A percentile compares a stretch with the other conserved stretches of the same genome.
These are phyloP conservation scores for Gamsiella multidivaricata DNA, from an alignment of 192 early-diverging fungal species.

Conservation along the genomic window DNA sequence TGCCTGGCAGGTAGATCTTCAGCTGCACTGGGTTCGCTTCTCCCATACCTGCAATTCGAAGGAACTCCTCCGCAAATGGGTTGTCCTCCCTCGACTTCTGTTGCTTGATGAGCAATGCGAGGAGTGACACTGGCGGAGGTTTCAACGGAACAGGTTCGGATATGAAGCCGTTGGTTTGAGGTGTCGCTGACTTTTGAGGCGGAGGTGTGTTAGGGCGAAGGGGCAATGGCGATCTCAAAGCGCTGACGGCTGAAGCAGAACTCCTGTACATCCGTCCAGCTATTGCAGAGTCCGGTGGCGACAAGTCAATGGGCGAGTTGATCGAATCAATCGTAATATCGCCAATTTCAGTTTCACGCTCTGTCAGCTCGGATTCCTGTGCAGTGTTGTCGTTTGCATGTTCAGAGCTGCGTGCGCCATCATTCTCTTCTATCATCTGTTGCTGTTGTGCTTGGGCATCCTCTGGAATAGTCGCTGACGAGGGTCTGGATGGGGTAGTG, in stretches of 20 bases:
- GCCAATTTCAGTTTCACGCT: conserved; percentile 24
- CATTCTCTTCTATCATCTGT: background rate
- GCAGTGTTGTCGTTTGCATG: background rate
- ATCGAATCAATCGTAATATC: conserved; percentile 55
- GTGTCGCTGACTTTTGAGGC: conserved; percentile 11
- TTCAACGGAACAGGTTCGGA: conserved; percentile 25
- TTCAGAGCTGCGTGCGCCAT: background rate
- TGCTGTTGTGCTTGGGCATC: conserved; percentile 34
- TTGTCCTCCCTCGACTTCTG: conserved; percentile 70
- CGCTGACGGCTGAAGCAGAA: background rate
- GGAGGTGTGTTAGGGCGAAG: conserved; percentile 37
- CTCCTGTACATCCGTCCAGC: conserved; percentile 4
- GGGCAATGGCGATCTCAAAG: conserved; percentile 37
- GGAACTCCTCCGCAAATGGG: conserved; percentile 76
- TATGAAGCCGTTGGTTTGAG: conserved; percentile 6
- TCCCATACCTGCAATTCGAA: conserved; percentile 70
- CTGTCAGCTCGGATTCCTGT: background rate
- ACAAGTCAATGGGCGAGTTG: conserved; percentile 58
- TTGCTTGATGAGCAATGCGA: conserved; percentile 71
- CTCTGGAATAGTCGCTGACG: conserved; percentile 49
- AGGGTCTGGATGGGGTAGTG: conserved; percentile 59
- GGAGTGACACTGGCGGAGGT: conserved; percentile 60
- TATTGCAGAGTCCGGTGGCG: conserved; percentile 37
- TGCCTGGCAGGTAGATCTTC: conserved; percentile 72
- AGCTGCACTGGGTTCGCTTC: conserved; percentile 68